A percentile compares a stretch with the other conserved stretches of the same genome.
Evolutionary conservation across 352 stramenopile genomes (phyloP).

Genomic region (Globisporangium irregulare): DNA sequence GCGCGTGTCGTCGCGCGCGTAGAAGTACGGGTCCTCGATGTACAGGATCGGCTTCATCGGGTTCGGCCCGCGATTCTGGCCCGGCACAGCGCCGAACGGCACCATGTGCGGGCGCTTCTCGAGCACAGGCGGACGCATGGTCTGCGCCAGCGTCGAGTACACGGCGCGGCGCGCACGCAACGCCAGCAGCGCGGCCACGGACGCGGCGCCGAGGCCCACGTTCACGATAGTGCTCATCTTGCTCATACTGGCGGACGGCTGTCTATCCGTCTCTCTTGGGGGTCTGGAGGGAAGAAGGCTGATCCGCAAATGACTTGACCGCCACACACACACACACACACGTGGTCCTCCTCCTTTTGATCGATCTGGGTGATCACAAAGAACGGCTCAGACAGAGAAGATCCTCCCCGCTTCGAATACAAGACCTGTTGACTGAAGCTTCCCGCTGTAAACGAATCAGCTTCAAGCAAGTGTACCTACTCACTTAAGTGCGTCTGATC

Average conservation of each 20-base stretch:
- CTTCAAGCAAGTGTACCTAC: not conserved
- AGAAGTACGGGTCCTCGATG: constrained; percentile 94
- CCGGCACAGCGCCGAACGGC: constrained; percentile 70
- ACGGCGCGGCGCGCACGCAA: constrained; percentile 52
- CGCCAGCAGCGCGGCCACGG: constrained; percentile 55
- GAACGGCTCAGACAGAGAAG: not conserved
- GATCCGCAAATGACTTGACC: not conserved
- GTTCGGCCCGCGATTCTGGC: constrained; percentile 76
- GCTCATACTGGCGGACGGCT: constrained; percentile 36
- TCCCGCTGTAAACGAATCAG: not conserved
- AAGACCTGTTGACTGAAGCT: not conserved
- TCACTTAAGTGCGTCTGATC: not conserved
- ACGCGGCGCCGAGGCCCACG: constrained; percentile 50
- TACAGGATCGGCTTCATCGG: constrained; percentile 89
- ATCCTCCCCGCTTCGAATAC: not conserved
- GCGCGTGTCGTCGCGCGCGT: constrained; percentile 92
- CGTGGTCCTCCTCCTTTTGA: not conserved
- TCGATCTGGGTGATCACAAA: not conserved
- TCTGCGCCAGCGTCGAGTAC: constrained; percentile 51
- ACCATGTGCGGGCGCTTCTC: constrained; percentile 79
- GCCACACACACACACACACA: not conserved
- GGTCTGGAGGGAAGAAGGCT: not conserved
- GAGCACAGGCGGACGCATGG: constrained; percentile 50
- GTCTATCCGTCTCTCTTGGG: not conserved
- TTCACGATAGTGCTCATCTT: constrained; percentile 41